phyloP scores from a whole-genome alignment of 306 rosid species.

The apple (Malus domestica) region ASM211411v1 NC_041795.1:13957001-13957500 shows the following conservation, averaged over 20 bases:
- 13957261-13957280: neutral
- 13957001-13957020: slow-evolving; percentile 64
- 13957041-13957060: slow-evolving; percentile 52
- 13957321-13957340: neutral
- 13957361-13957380: neutral
- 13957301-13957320: neutral
- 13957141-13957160: slow-evolving; percentile 72
- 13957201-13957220: slow-evolving; percentile 23
- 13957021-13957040: slow-evolving; percentile 93
- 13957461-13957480: slow-evolving; percentile 89
- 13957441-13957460: slow-evolving; percentile 87
- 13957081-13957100: slow-evolving; percentile 83
- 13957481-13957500: slow-evolving; percentile 69
- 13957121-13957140: slow-evolving; percentile 98
- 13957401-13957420: slow-evolving; percentile 34
- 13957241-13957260: neutral
- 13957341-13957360: neutral
- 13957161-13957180: slow-evolving; percentile 80
- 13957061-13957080: slow-evolving; percentile 72
- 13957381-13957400: slow-evolving; percentile 7
- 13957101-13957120: slow-evolving; percentile 79
- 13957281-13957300: neutral
- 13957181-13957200: slow-evolving; percentile 81
- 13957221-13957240: neutral
- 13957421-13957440: slow-evolving; percentile 65